phyloP scores from a whole-genome alignment of 208 protist genomes.

The Trypanosoma platydactyli region DNA sequence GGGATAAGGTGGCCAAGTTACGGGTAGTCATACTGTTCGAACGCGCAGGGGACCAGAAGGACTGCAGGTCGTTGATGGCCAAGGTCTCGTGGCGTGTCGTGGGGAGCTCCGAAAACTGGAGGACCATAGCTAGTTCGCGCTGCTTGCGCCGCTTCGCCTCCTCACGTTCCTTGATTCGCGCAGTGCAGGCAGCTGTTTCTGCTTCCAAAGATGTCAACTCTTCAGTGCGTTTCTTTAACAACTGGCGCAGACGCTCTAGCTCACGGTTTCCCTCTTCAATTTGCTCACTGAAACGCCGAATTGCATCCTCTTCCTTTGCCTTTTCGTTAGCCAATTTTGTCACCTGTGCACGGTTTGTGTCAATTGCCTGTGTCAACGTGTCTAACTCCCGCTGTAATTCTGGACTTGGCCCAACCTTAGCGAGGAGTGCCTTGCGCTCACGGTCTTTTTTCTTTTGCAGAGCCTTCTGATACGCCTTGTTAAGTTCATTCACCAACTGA shows the following conservation, averaged over 20 bases:
- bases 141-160: constrained; percentile 25
- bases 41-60: constrained; percentile 32
- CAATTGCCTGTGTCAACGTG: constrained; percentile 49
- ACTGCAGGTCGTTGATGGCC: constrained; percentile 69
- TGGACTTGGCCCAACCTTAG: constrained; percentile 60
- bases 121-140: constrained; percentile 28
- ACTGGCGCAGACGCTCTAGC: constrained; percentile 30
- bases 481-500: constrained; percentile 53
- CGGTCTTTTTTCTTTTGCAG: constrained; percentile 58
- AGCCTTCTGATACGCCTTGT: constrained; percentile 46
- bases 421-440: constrained; percentile 58
- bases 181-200: constrained; percentile 35
- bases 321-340: constrained; percentile 67
- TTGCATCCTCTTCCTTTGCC: constrained; percentile 54
- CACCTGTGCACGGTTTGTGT: constrained; percentile 49
- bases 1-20: constrained; percentile 11
- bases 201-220: constrained; percentile 40
- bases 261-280: constrained; percentile 52
- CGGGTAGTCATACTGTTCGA: background rate
- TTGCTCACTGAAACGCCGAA: constrained; percentile 36
- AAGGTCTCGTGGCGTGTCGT: constrained; percentile 64
- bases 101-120: constrained; percentile 41
- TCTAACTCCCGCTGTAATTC: constrained; percentile 68
- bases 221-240: constrained; percentile 22
- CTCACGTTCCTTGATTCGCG: constrained; percentile 26